Base-by-base conservation (phyloP, 2,329 filamentous ascomycete genomes). In the Claviceps cyperi region DNA sequence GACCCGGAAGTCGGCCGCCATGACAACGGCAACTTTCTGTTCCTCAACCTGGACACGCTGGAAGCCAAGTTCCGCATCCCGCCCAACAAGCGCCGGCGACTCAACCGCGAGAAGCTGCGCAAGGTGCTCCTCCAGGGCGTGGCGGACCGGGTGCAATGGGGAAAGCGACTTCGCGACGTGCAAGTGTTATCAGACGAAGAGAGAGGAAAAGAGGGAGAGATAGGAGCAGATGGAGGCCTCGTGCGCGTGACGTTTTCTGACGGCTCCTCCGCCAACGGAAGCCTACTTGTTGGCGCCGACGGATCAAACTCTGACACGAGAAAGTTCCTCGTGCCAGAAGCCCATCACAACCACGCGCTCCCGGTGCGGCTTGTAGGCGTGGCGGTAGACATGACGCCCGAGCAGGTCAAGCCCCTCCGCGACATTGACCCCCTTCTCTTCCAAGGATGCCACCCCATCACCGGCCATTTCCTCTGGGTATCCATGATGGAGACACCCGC, bases 361-460 rank as follows among this genome's bases (percentile, higher is more conserved):
- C 65, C 68, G 0, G 61, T 68, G 13, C 62, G 63, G 19, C 55
- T 72, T 47, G 54, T 69, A 19, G 69, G 69, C 5, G 63, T 63
- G 2, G 61, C 64, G 4, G 56, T 67, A 1, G 58, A 66, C 47
- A 60, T 73, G 51, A 66, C 62, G 1, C 59, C 65, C 21, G 60
- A 65, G 54, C 55, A 67, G 64, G 60, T 57, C 64, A 54, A 58
- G 62, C 55, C 65, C 6, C 61, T 74, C 7, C 64, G 68, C n/a
- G 64, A 62, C 1, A 67, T 78, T 24, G 75, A 79, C 52, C 75
- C 75, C 0, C 66, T 73, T 40, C 69, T 78, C 22, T 75, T 79
- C 56, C 73, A 77, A 51, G 76, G 72, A 2, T 66, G 69, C 11
- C 72, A 80, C 56, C 74, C 75, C 0, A 61, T 67, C 4, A 74